Conservation (phyloP, 176 grass and related monocot genomes). For the Carex myosuroides region DNA sequence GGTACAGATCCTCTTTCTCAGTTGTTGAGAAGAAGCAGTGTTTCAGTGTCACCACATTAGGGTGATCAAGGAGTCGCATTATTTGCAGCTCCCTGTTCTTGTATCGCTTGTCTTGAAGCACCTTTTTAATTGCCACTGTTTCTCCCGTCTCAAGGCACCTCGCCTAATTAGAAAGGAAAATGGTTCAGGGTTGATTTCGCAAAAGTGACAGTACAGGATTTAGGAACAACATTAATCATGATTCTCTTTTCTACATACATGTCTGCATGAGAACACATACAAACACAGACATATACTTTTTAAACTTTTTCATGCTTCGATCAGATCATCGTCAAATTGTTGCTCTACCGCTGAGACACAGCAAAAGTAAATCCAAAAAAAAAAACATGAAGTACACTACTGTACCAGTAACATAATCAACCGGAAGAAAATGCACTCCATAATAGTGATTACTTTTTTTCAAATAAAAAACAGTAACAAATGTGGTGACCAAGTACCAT, state of each 20-base stretch:
- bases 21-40: conserved; percentile 74
- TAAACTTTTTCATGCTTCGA: too few relatives aligned
- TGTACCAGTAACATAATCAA: background rate
- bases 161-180: conserved; percentile 33
- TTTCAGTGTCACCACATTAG: conserved; percentile 62
- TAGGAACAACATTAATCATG: background rate
- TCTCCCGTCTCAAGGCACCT: conserved; percentile 74
- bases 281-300: background rate
- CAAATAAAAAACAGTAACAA: background rate
- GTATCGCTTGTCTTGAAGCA: conserved; percentile 74
- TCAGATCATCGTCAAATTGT: background rate
- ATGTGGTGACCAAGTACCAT: background rate
- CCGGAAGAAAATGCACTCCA: background rate
- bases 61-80: conserved; percentile 67
- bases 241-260: background rate
- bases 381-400: background rate
- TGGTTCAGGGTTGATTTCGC: background rate
- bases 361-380: background rate
- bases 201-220: background rate
- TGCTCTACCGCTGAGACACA: background rate
- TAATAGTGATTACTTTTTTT: background rate
- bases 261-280: background rate
- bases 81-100: conserved; percentile 75
- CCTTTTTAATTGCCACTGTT: conserved; percentile 76
- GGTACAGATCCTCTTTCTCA: conserved; percentile 63